A percentile compares a stretch with the other conserved stretches of the same genome.
Evolutionary conservation across 495 filamentous ascomycete genomes (phyloP).

Genomic region (Friedmanniomyces simplex): DNA sequence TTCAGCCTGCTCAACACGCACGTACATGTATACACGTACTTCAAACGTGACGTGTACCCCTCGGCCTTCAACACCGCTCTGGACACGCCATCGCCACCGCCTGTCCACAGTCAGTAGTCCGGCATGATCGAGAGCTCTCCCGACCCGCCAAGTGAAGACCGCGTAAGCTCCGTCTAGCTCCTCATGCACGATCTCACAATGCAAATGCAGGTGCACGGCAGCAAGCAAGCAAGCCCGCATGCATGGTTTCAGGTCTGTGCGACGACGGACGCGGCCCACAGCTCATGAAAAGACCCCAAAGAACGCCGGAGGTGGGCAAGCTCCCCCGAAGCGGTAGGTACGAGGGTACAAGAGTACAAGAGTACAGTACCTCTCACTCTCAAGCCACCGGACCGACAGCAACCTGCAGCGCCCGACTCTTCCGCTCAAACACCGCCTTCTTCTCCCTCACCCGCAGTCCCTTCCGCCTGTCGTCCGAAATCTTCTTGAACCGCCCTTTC

Average conservation of each 20-base stretch:
- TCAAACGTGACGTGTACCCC: too few relatives aligned
- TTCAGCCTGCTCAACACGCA: too few relatives aligned
- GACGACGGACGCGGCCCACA: too few relatives aligned
- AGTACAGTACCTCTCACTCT: not conserved
- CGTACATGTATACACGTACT: too few relatives aligned
- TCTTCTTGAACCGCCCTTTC: constrained; percentile 51
- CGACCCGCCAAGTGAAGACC: not conserved
- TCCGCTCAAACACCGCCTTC: constrained; percentile 24
- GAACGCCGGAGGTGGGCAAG: not conserved
- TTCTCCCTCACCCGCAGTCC: constrained; percentile 35
- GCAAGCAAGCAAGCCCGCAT: not conserved
- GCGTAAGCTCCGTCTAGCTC: not conserved
- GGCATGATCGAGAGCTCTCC: too few relatives aligned
- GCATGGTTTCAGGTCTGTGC: not conserved
- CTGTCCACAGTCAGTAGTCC: too few relatives aligned
- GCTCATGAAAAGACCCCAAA: not conserved
- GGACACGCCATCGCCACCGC: too few relatives aligned
- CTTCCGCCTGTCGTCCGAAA: constrained; percentile 41
- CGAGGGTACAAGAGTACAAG: not conserved
- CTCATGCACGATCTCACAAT: not conserved
- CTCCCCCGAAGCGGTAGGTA: not conserved
- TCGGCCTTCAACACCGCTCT: too few relatives aligned
- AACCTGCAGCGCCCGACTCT: not conserved
- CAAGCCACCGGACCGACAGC: not conserved
- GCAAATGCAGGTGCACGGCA: not conserved